Percentiles rank a stretch among this genome's conserved stretches.
Evolutionary conservation across 768 basidiomycete species (phyloP).

Genomic region (Botryobasidium botryosum): DNA sequence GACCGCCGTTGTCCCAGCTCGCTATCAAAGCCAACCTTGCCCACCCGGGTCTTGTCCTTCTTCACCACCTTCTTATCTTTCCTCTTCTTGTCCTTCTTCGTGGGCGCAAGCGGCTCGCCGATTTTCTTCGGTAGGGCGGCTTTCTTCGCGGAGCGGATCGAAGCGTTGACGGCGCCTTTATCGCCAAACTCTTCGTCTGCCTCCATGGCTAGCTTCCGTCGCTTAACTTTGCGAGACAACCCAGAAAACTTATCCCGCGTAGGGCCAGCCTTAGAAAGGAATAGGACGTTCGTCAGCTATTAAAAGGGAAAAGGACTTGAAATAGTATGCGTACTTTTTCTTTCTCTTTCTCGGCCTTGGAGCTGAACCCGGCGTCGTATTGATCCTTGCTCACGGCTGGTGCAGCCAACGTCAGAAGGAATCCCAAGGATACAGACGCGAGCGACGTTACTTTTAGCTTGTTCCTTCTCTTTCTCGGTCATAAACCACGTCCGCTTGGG

Average conservation of each 20-base stretch:
- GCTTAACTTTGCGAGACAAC: slow-evolving; percentile 71
- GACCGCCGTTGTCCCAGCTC: slow-evolving; percentile 34
- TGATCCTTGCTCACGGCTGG: slow-evolving; percentile 59
- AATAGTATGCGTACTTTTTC: slow-evolving; percentile 9
- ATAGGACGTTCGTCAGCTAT: not conserved
- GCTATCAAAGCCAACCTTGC: slow-evolving; percentile 34
- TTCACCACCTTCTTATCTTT: slow-evolving; percentile 21
- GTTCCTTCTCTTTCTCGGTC: slow-evolving; percentile 61
- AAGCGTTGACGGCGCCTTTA: slow-evolving; percentile 39
- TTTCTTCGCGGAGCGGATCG: slow-evolving; percentile 82
- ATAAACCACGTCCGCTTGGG: slow-evolving; percentile 99
- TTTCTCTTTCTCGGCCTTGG: slow-evolving; percentile 27
- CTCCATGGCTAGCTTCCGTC: slow-evolving; percentile 73
- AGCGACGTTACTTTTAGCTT: slow-evolving; percentile 45
- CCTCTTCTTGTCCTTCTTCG: slow-evolving; percentile 19
- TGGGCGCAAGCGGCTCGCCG: slow-evolving; percentile 24
- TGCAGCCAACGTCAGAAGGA: not conserved
- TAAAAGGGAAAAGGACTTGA: not conserved
- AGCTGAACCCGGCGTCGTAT: slow-evolving; percentile 41
- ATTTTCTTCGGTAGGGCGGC: slow-evolving; percentile 58
- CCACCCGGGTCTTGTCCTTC: slow-evolving; percentile 15
- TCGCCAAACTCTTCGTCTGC: slow-evolving; percentile 52
- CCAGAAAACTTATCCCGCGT: slow-evolving; percentile 68
- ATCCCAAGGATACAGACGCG: not conserved
- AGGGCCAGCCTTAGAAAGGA: slow-evolving; percentile 21